A percentile compares a stretch with the other conserved stretches of the same genome.
Conservation (phyloP, 2,329 filamentous ascomycete genomes). For the Paradendryphiella salina region DNA sequence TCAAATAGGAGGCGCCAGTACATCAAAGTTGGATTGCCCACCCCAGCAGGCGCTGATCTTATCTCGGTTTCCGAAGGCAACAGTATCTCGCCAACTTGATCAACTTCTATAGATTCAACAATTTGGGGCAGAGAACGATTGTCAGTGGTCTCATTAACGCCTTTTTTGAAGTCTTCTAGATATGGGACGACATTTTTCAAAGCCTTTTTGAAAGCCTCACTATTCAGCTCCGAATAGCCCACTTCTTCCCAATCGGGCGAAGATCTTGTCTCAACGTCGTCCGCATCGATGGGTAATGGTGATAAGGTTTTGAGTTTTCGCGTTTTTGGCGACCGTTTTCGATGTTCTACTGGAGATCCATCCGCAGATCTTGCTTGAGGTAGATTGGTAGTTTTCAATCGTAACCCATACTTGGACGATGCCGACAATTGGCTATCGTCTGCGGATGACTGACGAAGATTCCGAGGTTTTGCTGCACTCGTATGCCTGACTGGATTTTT, state of each 20-base stretch:
- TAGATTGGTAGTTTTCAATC: constrained; percentile 30
- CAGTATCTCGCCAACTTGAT: constrained; percentile 25
- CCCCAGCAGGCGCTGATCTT: constrained; percentile 13
- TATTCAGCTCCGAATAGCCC: constrained; percentile 21
- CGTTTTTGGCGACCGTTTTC: constrained; percentile 18
- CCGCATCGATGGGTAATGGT: constrained; percentile 14
- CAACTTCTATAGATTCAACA: constrained; percentile 16
- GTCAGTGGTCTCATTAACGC: neutral
- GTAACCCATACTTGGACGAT: constrained; percentile 15
- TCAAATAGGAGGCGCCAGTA: constrained; percentile 30
- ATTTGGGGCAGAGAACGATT: constrained; percentile 16
- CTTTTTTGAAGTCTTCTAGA: neutral
- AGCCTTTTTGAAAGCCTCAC: constrained; percentile 23
- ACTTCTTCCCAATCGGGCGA: constrained; percentile 28
- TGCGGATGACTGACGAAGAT: constrained; percentile 13
- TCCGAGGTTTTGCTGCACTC: neutral
- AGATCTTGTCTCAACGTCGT: neutral
- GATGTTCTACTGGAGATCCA: constrained; percentile 23
- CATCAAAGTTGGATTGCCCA: constrained; percentile 17
- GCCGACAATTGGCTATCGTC: constrained; percentile 11
- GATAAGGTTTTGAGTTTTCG: constrained; percentile 16
- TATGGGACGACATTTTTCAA: constrained; percentile 13
- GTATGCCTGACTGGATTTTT: constrained; percentile 9
- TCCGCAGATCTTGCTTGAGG: constrained; percentile 26
- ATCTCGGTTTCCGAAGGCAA: constrained; percentile 31